A percentile compares a stretch with the other conserved stretches of the same genome.
These are phyloP conservation scores for Beauveria rudraprayagi DNA, from an alignment of 2,329 filamentous ascomycete genomes.

Conservation along the genomic window DNA sequence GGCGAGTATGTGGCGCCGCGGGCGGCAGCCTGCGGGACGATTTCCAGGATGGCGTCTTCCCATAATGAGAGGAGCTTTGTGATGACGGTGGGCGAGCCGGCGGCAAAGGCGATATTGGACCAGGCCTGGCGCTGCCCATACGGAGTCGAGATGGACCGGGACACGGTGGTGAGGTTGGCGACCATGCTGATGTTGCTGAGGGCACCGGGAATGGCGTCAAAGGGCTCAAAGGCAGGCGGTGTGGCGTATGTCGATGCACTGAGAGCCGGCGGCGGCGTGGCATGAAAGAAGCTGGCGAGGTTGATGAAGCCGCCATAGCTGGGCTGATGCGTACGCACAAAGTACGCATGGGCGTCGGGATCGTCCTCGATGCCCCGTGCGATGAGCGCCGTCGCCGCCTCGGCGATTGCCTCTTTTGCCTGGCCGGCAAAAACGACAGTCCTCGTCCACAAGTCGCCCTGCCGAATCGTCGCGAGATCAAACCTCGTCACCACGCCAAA, in stretches of 20 bases:
- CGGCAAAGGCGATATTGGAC: constrained; percentile 22
- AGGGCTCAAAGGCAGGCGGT: constrained; percentile 18
- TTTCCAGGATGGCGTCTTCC: constrained; percentile 13
- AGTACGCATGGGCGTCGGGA: constrained; percentile 17
- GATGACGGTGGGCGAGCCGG: constrained; percentile 18
- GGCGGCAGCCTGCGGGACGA: constrained; percentile 11
- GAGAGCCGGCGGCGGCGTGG: constrained; percentile 8
- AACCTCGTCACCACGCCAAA: constrained; percentile 30
- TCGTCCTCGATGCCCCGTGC: constrained; percentile 15
- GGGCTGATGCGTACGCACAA: constrained; percentile 13
- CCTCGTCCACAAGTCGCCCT: constrained; percentile 23
- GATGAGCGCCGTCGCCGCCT: constrained; percentile 11
- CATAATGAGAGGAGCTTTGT: constrained; percentile 21
- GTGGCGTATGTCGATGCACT: neutral
- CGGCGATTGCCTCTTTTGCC: constrained; percentile 13
- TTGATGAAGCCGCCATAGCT: constrained; percentile 9
- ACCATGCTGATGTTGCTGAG: constrained; percentile 17
- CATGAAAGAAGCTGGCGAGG: constrained; percentile 14
- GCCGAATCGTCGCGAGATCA: constrained; percentile 21
- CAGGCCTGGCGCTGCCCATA: constrained; percentile 22
- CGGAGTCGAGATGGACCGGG: constrained; percentile 17
- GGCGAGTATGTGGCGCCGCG: constrained; percentile 15
- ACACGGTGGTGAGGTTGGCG: constrained; percentile 19
- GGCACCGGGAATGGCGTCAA: constrained; percentile 16
- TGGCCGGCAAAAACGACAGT: constrained; percentile 14